Conservation (phyloP, 441 rosid genomes). For the Cnidoscolus chayamansa region DNA sequence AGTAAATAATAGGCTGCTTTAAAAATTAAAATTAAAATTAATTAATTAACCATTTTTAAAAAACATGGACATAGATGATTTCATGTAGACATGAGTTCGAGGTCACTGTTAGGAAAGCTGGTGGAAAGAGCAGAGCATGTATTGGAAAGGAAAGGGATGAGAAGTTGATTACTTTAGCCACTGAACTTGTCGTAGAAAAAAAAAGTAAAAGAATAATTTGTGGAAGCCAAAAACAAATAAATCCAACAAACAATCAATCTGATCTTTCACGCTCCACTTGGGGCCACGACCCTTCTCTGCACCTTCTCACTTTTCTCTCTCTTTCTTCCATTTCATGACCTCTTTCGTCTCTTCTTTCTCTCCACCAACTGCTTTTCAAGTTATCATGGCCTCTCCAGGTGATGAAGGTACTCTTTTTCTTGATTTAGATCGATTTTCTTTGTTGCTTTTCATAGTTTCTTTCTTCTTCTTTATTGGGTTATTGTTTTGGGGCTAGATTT, state of each 20-base stretch:
- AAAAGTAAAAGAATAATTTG: neutral
- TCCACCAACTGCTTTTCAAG: neutral
- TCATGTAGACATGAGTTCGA: no score
- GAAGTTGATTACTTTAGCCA: no score
- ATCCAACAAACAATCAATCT: neutral
- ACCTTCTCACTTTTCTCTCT: neutral
- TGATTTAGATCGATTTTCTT: neutral
- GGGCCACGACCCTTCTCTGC: neutral
- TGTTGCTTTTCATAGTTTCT: neutral
- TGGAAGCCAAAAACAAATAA: no score
- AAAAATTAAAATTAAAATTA: no score
- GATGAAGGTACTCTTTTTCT: slow-evolving; percentile 29
- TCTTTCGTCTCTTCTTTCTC: neutral
- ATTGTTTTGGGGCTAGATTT: neutral
- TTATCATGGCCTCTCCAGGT: slow-evolving; percentile 29
- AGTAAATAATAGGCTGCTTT: no score
- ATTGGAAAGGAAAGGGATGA: no score
- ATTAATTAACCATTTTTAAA: no score
- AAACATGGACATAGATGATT: no score
- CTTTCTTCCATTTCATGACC: slow-evolving; percentile 9
- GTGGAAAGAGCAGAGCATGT: no score
- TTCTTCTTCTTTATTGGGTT: neutral
- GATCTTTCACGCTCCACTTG: neutral
- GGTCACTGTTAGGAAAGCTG: no score
- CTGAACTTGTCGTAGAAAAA: no score